Conservation (phyloP, 148 eudicot genomes). For the Fagopyrum tataricum region DNA sequence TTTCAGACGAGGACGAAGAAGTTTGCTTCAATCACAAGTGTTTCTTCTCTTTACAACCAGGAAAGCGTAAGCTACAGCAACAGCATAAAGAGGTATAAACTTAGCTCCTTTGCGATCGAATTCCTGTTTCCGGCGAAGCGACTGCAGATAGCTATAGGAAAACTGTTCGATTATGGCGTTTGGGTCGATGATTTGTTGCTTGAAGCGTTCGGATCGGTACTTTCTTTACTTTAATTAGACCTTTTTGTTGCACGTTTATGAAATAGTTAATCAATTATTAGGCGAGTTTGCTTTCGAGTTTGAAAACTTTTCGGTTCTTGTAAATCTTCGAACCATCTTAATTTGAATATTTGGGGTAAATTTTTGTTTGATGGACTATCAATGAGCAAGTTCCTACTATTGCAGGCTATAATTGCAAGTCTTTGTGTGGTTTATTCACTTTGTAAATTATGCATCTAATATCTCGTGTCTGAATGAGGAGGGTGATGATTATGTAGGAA, state of each 20-base stretch:
- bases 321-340: background rate
- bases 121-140: background rate
- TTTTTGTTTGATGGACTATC: background rate
- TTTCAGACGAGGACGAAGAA: background rate
- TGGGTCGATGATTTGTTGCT: constrained; percentile 14
- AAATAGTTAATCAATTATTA: background rate
- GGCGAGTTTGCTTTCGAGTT: background rate
- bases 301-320: background rate
- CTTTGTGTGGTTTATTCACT: background rate
- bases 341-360: background rate
- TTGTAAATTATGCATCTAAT: background rate
- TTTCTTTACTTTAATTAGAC: background rate
- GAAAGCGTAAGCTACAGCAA: background rate
- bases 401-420: background rate
- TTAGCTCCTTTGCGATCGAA: background rate
- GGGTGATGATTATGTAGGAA: constrained; percentile 38
- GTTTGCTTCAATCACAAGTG: background rate
- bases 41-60: constrained; percentile 7
- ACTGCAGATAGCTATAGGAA: background rate
- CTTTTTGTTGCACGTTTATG: background rate
- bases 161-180: constrained; percentile 2
- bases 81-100: background rate
- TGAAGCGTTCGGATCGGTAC: constrained; percentile 11
- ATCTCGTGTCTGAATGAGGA: constrained; percentile 10
- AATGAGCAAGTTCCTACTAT: background rate